Percentiles rank a stretch among this genome's conserved stretches.
These are phyloP conservation scores for Firmiana major DNA, from an alignment of 345 rosid species.

Conservation along the genomic window DNA sequence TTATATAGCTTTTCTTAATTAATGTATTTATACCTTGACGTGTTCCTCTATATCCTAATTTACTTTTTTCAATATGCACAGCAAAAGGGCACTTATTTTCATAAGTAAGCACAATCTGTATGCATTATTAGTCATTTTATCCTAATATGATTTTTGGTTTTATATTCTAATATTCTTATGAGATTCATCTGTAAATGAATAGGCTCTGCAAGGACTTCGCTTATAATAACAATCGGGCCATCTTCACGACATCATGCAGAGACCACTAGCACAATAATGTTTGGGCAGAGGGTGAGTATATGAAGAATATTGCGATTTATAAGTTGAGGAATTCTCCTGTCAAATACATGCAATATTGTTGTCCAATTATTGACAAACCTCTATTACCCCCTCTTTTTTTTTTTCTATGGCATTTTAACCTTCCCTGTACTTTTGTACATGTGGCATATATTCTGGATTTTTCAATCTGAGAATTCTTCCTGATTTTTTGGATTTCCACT, in stretches of 20 bases:
- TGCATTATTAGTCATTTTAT: not conserved
- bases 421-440: not conserved
- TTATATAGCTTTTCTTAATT: not conserved
- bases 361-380: not conserved
- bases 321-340: not conserved
- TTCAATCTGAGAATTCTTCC: not conserved
- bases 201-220: conserved; percentile 94
- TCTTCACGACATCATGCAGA: conserved; percentile 74
- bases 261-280: conserved; percentile 87
- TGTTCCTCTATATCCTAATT: not conserved
- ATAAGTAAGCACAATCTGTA: not conserved
- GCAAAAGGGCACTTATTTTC: not conserved
- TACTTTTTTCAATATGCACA: not conserved
- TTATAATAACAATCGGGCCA: conserved; percentile 80
- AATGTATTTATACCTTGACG: not conserved
- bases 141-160: not conserved
- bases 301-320: not conserved
- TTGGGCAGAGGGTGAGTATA: conserved; percentile 82
- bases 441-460: not conserved
- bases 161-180: not conserved
- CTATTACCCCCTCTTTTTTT: not conserved
- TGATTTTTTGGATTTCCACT: not conserved
- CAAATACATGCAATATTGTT: not conserved
- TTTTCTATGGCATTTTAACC: not conserved
- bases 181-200: conserved; percentile 19